Base-by-base conservation (phyloP, 495 filamentous ascomycete species). In the Durotheca rogersii region DNA sequence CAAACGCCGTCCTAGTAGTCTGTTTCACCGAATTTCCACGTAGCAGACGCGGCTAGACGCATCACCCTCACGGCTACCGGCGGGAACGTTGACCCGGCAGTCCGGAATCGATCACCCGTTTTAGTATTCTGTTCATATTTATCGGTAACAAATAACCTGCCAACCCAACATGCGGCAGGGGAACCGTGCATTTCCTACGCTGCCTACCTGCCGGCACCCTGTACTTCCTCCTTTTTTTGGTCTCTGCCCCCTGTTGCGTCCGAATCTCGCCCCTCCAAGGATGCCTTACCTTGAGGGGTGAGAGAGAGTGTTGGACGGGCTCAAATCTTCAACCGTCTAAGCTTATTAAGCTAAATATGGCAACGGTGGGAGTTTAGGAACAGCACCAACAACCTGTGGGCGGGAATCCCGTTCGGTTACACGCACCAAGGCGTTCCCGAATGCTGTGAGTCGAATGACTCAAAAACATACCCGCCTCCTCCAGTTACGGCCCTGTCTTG, bases 41-140 rank as follows among this genome's bases (percentile, higher is more conserved):
- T n/a, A n/a, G n/a, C n/a, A 37, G 40, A 39, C 45, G 32, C 50
- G 56, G 56, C 50, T 54, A 59, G 56, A 42, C 50, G 56, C 56
- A 51, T 53, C 36, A 35, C 23, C 16, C 21, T 27, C 21, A 34
- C 31, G 45, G 30, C 7, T 47, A 39, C 20, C 35, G 21, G 7
- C 23, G 25, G 19, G 20, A 48, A 20, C n/a, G 30, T 43, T 23
- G 46, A 59, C 31, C 56, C 56, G 31, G 41, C 33, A 41, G 41
- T 41, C 46, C 36, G 56, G 56, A 46, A 42, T 41, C 36, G 40
- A 47, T 50, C 37, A 15, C 17, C 17, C 15, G 30, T 40, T 17
- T 41, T 31, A 14, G 25, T 35, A 12, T 47, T 17, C 16, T 31
- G 17, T 23, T 41, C 15, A 41, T 32, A 37, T 37, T 33, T 20